A percentile compares a stretch with the other conserved stretches of the same genome.
These are phyloP conservation scores for Collybia sp. DNA, from an alignment of 768 basidiomycete species.

Conservation along the genomic window DNA sequence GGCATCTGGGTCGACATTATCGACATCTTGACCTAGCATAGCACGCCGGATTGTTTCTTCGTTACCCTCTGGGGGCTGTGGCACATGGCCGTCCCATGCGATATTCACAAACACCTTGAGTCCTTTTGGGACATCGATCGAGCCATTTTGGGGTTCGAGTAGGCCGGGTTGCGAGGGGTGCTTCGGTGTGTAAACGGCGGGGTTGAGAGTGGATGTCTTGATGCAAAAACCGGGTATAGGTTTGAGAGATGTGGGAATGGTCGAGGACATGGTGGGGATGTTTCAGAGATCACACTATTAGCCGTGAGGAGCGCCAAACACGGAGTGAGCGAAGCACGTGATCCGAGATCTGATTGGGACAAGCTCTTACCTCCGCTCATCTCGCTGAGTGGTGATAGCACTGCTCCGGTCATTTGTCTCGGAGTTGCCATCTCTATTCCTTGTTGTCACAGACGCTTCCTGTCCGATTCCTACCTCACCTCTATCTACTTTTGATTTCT, in stretches of 20 bases:
- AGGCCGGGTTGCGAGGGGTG: conserved; percentile 13
- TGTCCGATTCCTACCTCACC: no score
- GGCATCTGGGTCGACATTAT: conserved; percentile 30
- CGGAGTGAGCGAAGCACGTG: background rate
- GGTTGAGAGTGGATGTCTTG: conserved; percentile 47
- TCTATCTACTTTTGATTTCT: background rate
- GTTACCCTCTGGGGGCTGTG: conserved; percentile 58
- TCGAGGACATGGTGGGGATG: conserved; percentile 16
- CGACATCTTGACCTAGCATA: conserved; percentile 43
- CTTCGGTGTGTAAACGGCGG: conserved; percentile 28
- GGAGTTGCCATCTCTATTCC: background rate
- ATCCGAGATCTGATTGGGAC: background rate
- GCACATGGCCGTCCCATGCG: conserved; percentile 64
- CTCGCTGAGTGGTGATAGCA: no score
- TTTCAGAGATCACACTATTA: no score
- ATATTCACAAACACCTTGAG: conserved; percentile 74
- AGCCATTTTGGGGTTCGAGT: conserved; percentile 19
- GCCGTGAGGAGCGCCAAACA: no score
- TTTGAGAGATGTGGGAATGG: conserved; percentile 32
- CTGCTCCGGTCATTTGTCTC: background rate
- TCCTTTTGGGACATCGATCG: conserved; percentile 36
- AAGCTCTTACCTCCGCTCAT: background rate
- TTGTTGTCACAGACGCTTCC: background rate
- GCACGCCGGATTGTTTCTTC: conserved; percentile 57
- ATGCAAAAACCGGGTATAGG: conserved; percentile 71